A percentile compares a stretch with the other conserved stretches of the same genome.
phyloP scores from a whole-genome alignment of 2,329 filamentous ascomycete species.

The Xylariaceae sp. region DNA sequence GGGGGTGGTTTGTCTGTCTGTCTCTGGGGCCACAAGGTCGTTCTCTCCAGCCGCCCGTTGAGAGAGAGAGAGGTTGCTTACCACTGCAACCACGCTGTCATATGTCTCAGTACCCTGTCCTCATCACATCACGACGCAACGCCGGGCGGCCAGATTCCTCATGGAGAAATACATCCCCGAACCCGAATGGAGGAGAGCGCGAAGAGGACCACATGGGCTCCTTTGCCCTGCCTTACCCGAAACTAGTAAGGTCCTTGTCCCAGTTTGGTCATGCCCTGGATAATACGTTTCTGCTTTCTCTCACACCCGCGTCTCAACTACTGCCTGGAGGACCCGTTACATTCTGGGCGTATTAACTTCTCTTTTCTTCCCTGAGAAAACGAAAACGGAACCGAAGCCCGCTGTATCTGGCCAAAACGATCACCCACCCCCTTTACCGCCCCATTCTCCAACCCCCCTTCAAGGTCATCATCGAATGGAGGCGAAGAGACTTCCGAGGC shows the following conservation, averaged over 20 bases:
- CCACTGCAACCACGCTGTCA: not conserved
- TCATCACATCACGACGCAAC: not conserved
- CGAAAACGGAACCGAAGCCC: constrained; percentile 3
- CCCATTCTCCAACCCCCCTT: not conserved
- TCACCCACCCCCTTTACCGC: not conserved
- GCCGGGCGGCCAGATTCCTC: constrained; percentile 14
- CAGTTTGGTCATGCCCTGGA: constrained; percentile 10
- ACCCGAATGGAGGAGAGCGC: constrained; percentile 8
- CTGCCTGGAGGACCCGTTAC: constrained; percentile 13
- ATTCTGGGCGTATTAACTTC: constrained; percentile 11
- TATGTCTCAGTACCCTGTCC: not conserved
- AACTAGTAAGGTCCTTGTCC: constrained; percentile 2
- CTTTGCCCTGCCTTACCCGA: not conserved
- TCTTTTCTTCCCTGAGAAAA: constrained; percentile 10
- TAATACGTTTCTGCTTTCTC: not conserved
- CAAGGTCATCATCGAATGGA: not conserved
- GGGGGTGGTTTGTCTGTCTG: too few species aligned
- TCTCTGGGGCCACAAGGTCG: too few species aligned
- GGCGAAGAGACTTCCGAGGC: not conserved
- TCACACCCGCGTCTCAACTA: constrained; percentile 8
- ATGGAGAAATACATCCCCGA: constrained; percentile 14
- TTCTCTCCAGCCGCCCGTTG: not conserved
- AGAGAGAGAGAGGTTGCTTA: not conserved
- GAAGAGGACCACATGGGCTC: constrained; percentile 14
- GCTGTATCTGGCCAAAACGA: not conserved